These are phyloP conservation scores for Trichoderma koningiopsis DNA, from an alignment of 2,329 filamentous ascomycete species.

Conservation along the genomic window DNA sequence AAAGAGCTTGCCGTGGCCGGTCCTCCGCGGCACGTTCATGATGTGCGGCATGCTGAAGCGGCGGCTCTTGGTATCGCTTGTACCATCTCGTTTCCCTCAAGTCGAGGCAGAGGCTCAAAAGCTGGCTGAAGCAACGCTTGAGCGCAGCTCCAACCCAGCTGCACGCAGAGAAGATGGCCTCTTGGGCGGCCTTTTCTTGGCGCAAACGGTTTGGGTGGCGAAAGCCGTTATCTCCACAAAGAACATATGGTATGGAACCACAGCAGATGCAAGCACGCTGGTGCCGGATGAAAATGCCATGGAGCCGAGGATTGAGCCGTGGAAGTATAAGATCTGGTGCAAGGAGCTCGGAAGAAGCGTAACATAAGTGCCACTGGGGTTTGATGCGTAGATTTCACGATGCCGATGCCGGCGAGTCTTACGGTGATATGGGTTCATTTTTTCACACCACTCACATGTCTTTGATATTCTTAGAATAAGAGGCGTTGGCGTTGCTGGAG, in stretches of 20 bases:
- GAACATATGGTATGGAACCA: not conserved
- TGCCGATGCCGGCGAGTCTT: not conserved
- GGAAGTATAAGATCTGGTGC: slow-evolving; percentile 7
- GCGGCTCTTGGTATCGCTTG: not conserved
- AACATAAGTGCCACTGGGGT: not conserved
- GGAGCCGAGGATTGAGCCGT: not conserved
- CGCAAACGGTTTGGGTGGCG: slow-evolving; percentile 13
- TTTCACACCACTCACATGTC: not conserved
- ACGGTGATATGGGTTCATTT: not conserved
- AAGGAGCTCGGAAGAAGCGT: slow-evolving; percentile 3
- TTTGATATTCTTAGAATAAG: not conserved
- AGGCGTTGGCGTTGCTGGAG: not conserved
- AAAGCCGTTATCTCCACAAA: not conserved
- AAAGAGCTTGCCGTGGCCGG: not conserved
- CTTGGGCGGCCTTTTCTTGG: not conserved
- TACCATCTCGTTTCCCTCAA: not conserved
- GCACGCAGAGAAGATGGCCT: not conserved
- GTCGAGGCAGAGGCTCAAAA: not conserved
- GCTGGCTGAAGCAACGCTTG: not conserved
- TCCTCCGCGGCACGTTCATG: not conserved
- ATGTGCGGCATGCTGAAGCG: slow-evolving; percentile 8
- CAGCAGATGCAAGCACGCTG: not conserved
- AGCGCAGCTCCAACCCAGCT: not conserved
- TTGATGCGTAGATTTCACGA: not conserved
- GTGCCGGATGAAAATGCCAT: no score